Evolutionary conservation across 2,329 filamentous ascomycete species (phyloP), one percentile per base, ranked within the genome.

Genomic region (Fusarium chuoi): DNA sequence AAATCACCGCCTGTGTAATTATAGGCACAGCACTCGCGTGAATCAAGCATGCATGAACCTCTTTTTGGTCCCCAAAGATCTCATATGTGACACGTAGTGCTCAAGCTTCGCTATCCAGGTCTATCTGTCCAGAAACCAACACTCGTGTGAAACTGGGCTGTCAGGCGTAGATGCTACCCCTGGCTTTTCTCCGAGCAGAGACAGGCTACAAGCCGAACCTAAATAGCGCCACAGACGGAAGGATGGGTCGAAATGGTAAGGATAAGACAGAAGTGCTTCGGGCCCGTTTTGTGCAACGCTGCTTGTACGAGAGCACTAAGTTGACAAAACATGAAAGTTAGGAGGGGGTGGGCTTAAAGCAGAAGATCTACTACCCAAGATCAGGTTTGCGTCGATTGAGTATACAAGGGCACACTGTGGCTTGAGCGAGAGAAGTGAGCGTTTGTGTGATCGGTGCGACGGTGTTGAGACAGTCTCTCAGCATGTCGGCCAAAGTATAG

Each of bases 91-190:
- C 59, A 72, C 44, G 18, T 24, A 24, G 58, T 49, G 33, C 30
- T 39, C 15, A 45, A 26, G 28, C 18, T 44, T 72, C 26, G 41
- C 35, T 15, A 30, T 57, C 52, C 30, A 41, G 39, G 46, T 44
- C 35, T 24, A 33, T 30, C 41, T 44, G 44, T 36, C 56, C 49
- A 55, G 62, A 35, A 49, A 38, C 28, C 14, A 69, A 69, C 35
- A 44, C 44, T 55, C 45, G 35, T 44, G 59, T 75, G 71, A 48
- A 74, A 75, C 65, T 45, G 41, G 61, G 42, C 56, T 70, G 61
- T 64, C 65, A 64, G 48, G 33, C 39, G 22, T 70, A 39, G 42
- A 41, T 46, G 36, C 46, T 38, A 59, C 54, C 46, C 60, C 64
- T 45, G 52, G 64, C 38, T 57, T 57, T 58, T 30, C 55, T 54